Conservation (phyloP, 768 basidiomycete genomes). For the Tylopilus vinaceipallidus region DNA sequence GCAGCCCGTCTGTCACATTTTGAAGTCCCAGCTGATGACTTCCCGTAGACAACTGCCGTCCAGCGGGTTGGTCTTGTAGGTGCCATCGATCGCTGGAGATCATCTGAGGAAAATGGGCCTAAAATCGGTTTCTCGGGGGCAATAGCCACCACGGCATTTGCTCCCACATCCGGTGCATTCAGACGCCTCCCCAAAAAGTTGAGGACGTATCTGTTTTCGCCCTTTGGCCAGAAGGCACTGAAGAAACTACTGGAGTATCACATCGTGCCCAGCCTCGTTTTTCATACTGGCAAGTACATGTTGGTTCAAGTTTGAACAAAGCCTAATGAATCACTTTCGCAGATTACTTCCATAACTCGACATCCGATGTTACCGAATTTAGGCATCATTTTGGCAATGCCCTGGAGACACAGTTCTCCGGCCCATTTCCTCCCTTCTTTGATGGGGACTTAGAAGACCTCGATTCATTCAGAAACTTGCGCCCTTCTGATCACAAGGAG, state of each 20-base stretch:
- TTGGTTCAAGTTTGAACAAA: neutral
- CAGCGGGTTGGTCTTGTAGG: constrained; percentile 11
- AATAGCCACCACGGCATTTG: constrained; percentile 6
- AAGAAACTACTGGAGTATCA: constrained; percentile 15
- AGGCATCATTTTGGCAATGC: neutral
- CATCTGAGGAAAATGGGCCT: neutral
- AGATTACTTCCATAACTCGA: constrained; percentile 15
- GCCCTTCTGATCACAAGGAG: neutral
- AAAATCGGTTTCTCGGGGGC: constrained; percentile 1
- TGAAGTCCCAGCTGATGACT: neutral
- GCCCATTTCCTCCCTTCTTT: neutral
- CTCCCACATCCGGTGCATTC: constrained; percentile 8
- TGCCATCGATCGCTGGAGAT: constrained; percentile 5
- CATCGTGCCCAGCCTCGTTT: constrained; percentile 5
- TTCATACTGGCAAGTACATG: constrained; percentile 9
- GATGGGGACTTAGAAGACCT: neutral
- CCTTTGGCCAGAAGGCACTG: constrained; percentile 11
- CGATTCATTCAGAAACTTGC: neutral
- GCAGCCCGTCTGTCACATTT: neutral
- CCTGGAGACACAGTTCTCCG: neutral
- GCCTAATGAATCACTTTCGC: neutral
- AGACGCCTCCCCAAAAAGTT: constrained; percentile 8
- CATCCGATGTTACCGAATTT: neutral
- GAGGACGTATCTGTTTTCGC: constrained; percentile 10
- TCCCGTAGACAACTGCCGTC: constrained; percentile 9